phyloP scores from a whole-genome alignment of 2,329 filamentous ascomycete species.

The Pseudocercospora cruenta region DNA sequence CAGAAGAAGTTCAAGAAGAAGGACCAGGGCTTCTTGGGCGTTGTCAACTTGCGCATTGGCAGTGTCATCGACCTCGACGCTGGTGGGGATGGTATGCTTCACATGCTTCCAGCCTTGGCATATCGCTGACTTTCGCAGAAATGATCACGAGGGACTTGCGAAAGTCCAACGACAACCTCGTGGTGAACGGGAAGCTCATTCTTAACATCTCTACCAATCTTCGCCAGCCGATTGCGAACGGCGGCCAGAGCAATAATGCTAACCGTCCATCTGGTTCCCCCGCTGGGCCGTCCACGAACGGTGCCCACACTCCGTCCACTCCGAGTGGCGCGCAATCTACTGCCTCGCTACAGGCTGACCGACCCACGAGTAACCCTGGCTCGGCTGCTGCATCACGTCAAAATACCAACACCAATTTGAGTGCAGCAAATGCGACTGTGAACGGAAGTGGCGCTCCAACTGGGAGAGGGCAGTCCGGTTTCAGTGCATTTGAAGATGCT shows the following conservation, averaged over 20 bases:
- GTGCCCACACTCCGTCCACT: constrained; percentile 42
- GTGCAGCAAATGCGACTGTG: constrained; percentile 5
- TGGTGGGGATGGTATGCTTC: constrained; percentile 79
- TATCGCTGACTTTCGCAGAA: constrained; percentile 56
- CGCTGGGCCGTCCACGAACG: constrained; percentile 43
- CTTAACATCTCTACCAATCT: constrained; percentile 95
- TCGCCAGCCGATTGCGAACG: constrained; percentile 65
- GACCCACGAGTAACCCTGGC: constrained; percentile 33
- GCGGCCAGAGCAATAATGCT: constrained; percentile 41
- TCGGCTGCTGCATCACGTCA: constrained; percentile 31
- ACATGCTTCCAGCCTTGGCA: constrained; percentile 25
- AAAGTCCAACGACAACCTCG: constrained; percentile 96
- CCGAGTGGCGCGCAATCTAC: constrained; percentile 45
- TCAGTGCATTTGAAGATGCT: constrained; percentile 95
- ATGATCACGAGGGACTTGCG: constrained; percentile 98
- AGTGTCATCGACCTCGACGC: constrained; percentile 89
- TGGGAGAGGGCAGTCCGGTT: constrained; percentile 53
- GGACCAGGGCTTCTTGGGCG: constrained; percentile 97
- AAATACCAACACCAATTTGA: constrained; percentile 26
- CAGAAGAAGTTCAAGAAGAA: constrained; percentile 99
- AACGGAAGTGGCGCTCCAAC: constrained; percentile 22
- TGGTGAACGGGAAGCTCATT: constrained; percentile 97
- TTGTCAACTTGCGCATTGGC: constrained; percentile 95
- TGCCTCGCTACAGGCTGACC: constrained; percentile 37
- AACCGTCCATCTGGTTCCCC: constrained; percentile 47